Conservation (phyloP, 345 rosid species). For the Clarkia xantiana region DNA sequence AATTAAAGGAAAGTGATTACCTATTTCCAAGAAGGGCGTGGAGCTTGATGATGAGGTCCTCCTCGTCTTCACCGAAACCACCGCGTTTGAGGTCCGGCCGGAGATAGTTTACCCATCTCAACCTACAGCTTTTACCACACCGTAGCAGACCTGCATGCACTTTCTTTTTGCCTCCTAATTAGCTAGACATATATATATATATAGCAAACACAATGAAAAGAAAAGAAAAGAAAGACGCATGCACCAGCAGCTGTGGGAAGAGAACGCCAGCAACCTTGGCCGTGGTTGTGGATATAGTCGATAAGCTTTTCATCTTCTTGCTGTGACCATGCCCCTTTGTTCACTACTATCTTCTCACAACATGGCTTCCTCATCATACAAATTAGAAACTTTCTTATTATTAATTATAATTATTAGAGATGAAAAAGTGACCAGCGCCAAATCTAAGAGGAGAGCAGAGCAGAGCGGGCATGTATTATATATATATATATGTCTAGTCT, state of each 20-base stretch:
- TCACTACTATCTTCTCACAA: not conserved
- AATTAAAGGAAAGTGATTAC: not conserved
- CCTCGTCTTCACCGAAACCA: conserved; percentile 22
- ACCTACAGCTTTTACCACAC: conserved; percentile 22
- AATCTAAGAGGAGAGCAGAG: not conserved
- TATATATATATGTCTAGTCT: not conserved
- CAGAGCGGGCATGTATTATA: not conserved
- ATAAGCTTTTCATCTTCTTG: not conserved
- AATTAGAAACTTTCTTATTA: no score
- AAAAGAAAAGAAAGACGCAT: not conserved
- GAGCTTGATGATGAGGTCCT: conserved; percentile 22
- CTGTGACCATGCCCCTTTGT: not conserved
- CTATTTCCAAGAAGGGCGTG: conserved; percentile 25
- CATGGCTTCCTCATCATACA: not conserved
- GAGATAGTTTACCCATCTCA: conserved; percentile 24
- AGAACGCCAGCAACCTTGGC: not conserved
- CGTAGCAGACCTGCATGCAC: conserved; percentile 13
- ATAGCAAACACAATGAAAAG: no score
- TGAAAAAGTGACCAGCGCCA: not conserved
- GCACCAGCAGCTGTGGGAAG: not conserved
- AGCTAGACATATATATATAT: no score
- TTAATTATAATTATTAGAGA: no score
- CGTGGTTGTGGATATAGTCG: not conserved
- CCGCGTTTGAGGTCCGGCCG: conserved; percentile 25
- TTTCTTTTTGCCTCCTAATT: no score